phyloP scores from a whole-genome alignment of 257 asterid genomes.

The Capsicum baccatum region DNA sequence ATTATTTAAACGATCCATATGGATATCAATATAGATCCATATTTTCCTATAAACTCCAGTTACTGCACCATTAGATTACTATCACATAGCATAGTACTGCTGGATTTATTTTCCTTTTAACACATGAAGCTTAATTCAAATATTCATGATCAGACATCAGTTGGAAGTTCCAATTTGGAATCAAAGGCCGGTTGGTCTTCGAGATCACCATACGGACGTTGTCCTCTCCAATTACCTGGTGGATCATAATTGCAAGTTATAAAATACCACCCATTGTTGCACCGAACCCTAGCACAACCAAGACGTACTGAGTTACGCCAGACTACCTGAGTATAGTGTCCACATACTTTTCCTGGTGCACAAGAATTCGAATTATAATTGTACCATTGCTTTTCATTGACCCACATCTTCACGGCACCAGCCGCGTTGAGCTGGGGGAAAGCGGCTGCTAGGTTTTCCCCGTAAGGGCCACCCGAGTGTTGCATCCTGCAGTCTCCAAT shows the following conservation, averaged over 20 bases:
- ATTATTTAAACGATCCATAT: neutral
- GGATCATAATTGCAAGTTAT: slow-evolving; percentile 36
- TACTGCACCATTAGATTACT: neutral
- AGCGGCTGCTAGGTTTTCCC: slow-evolving; percentile 54
- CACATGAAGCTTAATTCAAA: neutral
- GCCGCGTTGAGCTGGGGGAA: slow-evolving; percentile 35
- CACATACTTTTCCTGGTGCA: slow-evolving; percentile 34
- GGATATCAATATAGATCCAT: neutral
- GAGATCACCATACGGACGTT: slow-evolving; percentile 27
- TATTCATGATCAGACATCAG: neutral
- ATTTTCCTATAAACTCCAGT: neutral
- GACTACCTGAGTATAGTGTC: slow-evolving; percentile 37
- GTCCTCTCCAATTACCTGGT: slow-evolving; percentile 31
- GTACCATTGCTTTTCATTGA: slow-evolving; percentile 39
- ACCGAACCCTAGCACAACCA: slow-evolving; percentile 38
- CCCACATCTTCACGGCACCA: slow-evolving; percentile 49
- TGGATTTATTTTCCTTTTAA: neutral
- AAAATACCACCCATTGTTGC: slow-evolving; percentile 29
- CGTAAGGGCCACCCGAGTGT: slow-evolving; percentile 47
- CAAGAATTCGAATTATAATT: slow-evolving; percentile 41
- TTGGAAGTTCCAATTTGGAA: slow-evolving; percentile 22
- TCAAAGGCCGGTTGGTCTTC: neutral
- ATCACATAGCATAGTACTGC: neutral
- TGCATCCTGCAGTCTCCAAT: slow-evolving; percentile 47
- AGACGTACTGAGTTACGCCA: slow-evolving; percentile 30